phyloP scores from a whole-genome alignment of 441 rosid species.

The Arabidopsis hybrid region DNA sequence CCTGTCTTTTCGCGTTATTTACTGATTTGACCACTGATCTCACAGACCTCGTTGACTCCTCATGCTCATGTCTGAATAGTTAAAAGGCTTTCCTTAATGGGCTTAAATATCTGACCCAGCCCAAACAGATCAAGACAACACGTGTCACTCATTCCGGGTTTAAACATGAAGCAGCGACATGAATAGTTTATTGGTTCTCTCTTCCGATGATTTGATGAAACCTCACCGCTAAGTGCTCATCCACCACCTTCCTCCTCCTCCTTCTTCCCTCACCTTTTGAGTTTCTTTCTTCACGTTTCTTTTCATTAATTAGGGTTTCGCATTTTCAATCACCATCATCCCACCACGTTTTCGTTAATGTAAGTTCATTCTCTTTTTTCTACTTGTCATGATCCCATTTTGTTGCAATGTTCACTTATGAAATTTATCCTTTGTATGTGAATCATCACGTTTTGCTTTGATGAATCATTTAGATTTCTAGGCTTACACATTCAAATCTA shows the following conservation, averaged over 20 bases:
- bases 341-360: constrained; percentile 3
- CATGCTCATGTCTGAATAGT: background rate
- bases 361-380: constrained; percentile 21
- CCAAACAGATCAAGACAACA: constrained; percentile 22
- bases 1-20: constrained; percentile 45
- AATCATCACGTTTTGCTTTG: constrained; percentile 7
- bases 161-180: constrained; percentile 24
- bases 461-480: background rate
- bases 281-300: background rate
- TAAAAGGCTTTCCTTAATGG: constrained; percentile 24
- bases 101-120: constrained; percentile 18
- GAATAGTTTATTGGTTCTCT: constrained; percentile 27
- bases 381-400: constrained; percentile 17
- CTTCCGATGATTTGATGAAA: constrained; percentile 9
- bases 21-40: constrained; percentile 48
- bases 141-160: constrained; percentile 25
- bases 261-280: constrained; percentile 7
- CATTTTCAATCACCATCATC: background rate
- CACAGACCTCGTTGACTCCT: constrained; percentile 21
- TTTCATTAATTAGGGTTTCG: constrained; percentile 9
- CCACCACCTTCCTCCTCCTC: constrained; percentile 29
- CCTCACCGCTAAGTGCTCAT: constrained; percentile 40
- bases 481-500: constrained; percentile 10
- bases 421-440: background rate
- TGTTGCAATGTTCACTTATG: too few species aligned